A percentile compares a stretch with the other conserved stretches of the same genome.
phyloP scores from a whole-genome alignment of 2,329 filamentous ascomycete species.

The Laburnicola sp. region DNA sequence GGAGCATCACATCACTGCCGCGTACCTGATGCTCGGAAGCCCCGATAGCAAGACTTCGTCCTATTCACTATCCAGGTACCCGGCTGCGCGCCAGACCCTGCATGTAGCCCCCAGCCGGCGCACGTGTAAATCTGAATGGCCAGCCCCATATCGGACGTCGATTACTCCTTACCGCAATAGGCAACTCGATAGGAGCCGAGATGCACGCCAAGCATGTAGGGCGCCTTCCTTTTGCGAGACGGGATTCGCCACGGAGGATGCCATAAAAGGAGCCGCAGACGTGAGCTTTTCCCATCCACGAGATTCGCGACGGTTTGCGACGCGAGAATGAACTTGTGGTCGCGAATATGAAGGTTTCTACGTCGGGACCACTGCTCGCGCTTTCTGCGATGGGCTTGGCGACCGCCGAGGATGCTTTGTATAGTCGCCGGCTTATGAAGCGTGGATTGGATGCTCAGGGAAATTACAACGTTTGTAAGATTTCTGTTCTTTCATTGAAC shows the following conservation, averaged over 20 bases:
- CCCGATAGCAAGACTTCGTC: background rate
- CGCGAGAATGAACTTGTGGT: background rate
- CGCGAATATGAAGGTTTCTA: slow-evolving; percentile 29
- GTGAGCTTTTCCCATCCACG: slow-evolving; percentile 8
- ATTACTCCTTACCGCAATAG: slow-evolving; percentile 19
- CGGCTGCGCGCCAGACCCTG: background rate
- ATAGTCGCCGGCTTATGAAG: slow-evolving; percentile 35
- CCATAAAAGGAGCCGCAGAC: slow-evolving; percentile 14
- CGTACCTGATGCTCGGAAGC: background rate
- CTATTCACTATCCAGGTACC: slow-evolving; percentile 6
- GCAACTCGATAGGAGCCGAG: slow-evolving; percentile 31
- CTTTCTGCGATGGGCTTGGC: slow-evolving; percentile 21
- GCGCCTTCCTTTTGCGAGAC: slow-evolving; percentile 10
- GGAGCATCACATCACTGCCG: no score
- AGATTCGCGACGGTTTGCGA: slow-evolving; percentile 10
- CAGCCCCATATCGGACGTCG: slow-evolving; percentile 27
- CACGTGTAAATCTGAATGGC: slow-evolving; percentile 38
- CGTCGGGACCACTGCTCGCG: slow-evolving; percentile 20
- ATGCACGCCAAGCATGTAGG: slow-evolving; percentile 16
- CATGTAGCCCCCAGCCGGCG: background rate
- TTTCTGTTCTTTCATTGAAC: background rate
- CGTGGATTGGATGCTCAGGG: slow-evolving; percentile 37
- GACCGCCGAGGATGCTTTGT: slow-evolving; percentile 34
- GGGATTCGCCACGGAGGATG: slow-evolving; percentile 4
- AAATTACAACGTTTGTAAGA: slow-evolving; percentile 43